These are phyloP conservation scores for Rhododendron griersonianum DNA, from an alignment of 148 eudicot genomes.

Conservation along the genomic window DNA sequence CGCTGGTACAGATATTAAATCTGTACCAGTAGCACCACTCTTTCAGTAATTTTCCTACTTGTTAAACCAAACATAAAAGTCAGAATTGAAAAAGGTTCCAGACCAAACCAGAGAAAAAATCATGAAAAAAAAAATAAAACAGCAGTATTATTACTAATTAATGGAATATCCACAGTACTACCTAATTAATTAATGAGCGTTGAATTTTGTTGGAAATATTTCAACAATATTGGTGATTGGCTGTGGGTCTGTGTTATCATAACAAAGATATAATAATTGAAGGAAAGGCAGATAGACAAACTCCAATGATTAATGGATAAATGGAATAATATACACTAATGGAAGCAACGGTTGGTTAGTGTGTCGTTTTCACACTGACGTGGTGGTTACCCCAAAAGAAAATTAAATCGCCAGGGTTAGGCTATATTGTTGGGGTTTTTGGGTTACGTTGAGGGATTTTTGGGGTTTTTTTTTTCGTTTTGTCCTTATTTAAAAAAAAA, in stretches of 20 bases:
- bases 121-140: too few species aligned
- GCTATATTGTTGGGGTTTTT: too few species aligned
- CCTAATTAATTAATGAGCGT: background rate
- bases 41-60: background rate
- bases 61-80: background rate
- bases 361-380: constrained; percentile 25
- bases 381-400: constrained; percentile 11
- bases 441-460: too few species aligned
- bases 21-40: too few species aligned
- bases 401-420: too few species aligned
- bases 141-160: background rate
- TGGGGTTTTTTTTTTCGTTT: too few species aligned
- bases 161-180: background rate
- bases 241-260: constrained; percentile 4
- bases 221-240: background rate
- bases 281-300: background rate
- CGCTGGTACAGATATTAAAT: too few species aligned
- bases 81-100: background rate
- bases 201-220: background rate
- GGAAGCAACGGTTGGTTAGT: constrained; percentile 31
- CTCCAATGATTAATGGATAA: background rate
- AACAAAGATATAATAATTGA: background rate
- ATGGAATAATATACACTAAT: constrained; percentile 10
- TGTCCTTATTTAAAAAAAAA: too few species aligned
- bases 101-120: background rate